Percentiles rank a stretch among this genome's conserved stretches.
Evolutionary conservation across 1,284 basidiomycete genomes (phyloP).

Genomic region (Ustilago trichophora): DNA sequence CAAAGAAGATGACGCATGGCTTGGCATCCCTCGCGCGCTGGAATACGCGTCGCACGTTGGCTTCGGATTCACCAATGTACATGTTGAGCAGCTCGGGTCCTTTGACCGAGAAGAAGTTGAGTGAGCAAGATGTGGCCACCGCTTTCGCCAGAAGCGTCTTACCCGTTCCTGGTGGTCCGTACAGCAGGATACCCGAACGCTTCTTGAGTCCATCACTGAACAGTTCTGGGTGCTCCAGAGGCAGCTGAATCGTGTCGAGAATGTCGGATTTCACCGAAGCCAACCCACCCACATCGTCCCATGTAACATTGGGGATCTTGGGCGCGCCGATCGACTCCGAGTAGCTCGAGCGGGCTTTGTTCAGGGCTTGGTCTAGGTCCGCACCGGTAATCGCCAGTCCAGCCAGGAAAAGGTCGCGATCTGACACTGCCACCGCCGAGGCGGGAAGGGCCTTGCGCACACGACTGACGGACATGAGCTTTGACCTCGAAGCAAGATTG

Average conservation of each 20-base stretch:
- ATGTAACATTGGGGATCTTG: slow-evolving; percentile 92
- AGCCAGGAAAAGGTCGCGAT: slow-evolving; percentile 66
- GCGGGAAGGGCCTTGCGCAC: slow-evolving; percentile 64
- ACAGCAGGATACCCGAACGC: slow-evolving; percentile 76
- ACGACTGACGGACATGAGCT: slow-evolving; percentile 73
- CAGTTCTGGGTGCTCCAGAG: slow-evolving; percentile 90
- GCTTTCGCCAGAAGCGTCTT: slow-evolving; percentile 70
- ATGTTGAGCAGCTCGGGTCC: slow-evolving; percentile 69
- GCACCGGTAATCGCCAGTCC: slow-evolving; percentile 74
- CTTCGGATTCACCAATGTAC: slow-evolving; percentile 70
- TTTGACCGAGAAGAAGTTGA: slow-evolving; percentile 70
- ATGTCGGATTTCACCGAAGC: slow-evolving; percentile 90
- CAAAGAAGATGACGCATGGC: slow-evolving; percentile 70
- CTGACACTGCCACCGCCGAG: slow-evolving; percentile 8
- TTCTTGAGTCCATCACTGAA: slow-evolving; percentile 94
- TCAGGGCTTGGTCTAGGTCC: slow-evolving; percentile 80
- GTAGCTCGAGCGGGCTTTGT: slow-evolving; percentile 81
- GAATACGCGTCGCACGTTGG: slow-evolving; percentile 69
- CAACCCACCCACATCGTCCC: slow-evolving; percentile 97
- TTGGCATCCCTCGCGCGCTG: slow-evolving; percentile 68
- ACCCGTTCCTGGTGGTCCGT: slow-evolving; percentile 69
- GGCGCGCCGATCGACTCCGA: slow-evolving; percentile 94
- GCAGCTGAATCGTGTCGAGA: slow-evolving; percentile 94
- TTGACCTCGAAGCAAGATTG: slow-evolving; percentile 76
- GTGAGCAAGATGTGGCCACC: slow-evolving; percentile 74